These are phyloP conservation scores for Blepharisma stoltei DNA, from an alignment of 73 alveolate genomes.

Conservation along the genomic window DNA sequence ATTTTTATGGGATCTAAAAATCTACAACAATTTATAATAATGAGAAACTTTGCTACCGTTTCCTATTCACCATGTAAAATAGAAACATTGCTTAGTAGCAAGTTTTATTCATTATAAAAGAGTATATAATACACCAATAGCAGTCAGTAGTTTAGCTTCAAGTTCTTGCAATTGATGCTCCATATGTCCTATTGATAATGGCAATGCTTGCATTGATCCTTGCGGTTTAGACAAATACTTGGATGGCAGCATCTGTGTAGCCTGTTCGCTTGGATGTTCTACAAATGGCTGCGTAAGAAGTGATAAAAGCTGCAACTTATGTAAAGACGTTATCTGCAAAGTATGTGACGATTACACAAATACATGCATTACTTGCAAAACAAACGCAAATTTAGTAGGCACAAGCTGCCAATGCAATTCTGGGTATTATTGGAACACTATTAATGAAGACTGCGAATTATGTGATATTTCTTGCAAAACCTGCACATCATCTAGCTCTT, in stretches of 20 bases:
- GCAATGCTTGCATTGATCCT: neutral
- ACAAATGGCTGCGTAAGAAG: neutral
- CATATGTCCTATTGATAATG: neutral
- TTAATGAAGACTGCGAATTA: neutral
- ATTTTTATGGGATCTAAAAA: neutral
- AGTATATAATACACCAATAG: neutral
- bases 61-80: too few relatives aligned
- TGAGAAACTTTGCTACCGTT: too few relatives aligned
- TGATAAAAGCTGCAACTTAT: neutral
- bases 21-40: too few relatives aligned
- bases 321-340: neutral
- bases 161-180: neutral
- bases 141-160: neutral
- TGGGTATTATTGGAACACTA: neutral
- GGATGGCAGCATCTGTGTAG: neutral
- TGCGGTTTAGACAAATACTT: neutral
- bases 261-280: neutral
- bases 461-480: neutral
- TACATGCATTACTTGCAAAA: constrained; percentile 4
- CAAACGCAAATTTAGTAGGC: neutral
- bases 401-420: constrained; percentile 11
- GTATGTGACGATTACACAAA: neutral
- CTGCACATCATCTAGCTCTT: neutral
- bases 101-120: too few relatives aligned
- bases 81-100: too few relatives aligned